Conservation (phyloP, 1,284 basidiomycete genomes). For the Tylopilus sp. region DNA sequence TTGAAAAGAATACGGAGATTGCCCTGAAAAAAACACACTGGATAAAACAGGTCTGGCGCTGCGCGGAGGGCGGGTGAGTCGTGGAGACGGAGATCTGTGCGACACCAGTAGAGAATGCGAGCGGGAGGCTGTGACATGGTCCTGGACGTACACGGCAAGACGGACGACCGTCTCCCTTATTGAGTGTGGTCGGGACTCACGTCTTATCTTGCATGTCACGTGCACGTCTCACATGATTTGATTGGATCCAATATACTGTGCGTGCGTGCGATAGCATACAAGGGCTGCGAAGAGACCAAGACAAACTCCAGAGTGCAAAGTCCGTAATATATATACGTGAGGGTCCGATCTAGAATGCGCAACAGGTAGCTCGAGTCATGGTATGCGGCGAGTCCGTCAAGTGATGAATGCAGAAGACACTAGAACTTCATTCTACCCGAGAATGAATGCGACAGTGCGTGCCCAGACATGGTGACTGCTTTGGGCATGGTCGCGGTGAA, state of each 20-base stretch:
- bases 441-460: slow-evolving; percentile 27
- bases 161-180: neutral
- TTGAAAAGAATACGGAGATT: neutral
- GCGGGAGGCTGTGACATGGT: neutral
- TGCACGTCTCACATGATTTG: slow-evolving; percentile 7
- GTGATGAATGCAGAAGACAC: neutral
- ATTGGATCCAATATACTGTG: slow-evolving; percentile 15
- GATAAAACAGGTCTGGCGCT: slow-evolving; percentile 7
- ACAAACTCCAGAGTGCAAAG: slow-evolving; percentile 25
- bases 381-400: slow-evolving; percentile 7
- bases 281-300: slow-evolving; percentile 10
- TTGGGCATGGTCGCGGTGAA: slow-evolving; percentile 26
- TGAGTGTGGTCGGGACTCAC: neutral
- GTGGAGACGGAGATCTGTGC: slow-evolving; percentile 47
- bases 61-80: neutral
- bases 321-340: slow-evolving; percentile 35
- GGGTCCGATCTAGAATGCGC: slow-evolving; percentile 25
- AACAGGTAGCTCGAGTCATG: slow-evolving; percentile 10
- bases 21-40: slow-evolving; percentile 2
- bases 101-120: slow-evolving; percentile 46
- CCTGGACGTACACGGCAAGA: neutral
- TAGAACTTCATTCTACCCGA: slow-evolving; percentile 31
- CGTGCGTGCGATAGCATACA: slow-evolving; percentile 26
- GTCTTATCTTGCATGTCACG: slow-evolving; percentile 7
- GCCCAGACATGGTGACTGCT: slow-evolving; percentile 1